Evolutionary conservation across 176 grass and related monocot genomes (phyloP).

Genomic region (Phyllostachys edulis): DNA sequence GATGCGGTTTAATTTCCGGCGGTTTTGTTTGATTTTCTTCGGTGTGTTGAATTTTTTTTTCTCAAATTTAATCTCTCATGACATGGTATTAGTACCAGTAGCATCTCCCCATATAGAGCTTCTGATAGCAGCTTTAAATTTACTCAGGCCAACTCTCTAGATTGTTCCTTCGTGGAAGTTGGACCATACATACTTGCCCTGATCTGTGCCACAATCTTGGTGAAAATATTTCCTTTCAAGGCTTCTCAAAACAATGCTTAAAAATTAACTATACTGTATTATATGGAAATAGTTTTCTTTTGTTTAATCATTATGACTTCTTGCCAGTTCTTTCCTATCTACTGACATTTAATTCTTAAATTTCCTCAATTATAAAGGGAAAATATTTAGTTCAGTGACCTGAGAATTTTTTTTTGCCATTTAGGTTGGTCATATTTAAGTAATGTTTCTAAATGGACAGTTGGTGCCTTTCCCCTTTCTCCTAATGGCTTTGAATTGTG

Average conservation of each 20-base stretch:
- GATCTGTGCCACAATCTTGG: neutral
- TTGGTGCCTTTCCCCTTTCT: constrained; percentile 27
- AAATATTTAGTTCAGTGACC: neutral
- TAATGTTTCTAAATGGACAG: constrained; percentile 11
- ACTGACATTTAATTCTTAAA: too few species aligned
- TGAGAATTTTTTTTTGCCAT: neutral
- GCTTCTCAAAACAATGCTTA: neutral
- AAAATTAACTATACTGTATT: neutral
- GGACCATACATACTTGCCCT: neutral
- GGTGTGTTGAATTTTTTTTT: too few species aligned
- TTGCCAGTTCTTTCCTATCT: neutral
- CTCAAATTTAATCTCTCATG: too few species aligned
- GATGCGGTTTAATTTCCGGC: too few species aligned
- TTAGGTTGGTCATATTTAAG: constrained; percentile 43
- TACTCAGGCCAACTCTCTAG: neutral
- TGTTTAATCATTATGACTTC: neutral
- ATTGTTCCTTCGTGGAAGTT: constrained; percentile 6
- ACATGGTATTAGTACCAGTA: too few species aligned
- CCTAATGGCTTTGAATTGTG: neutral
- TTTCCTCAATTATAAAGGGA: neutral
- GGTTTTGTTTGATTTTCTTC: too few species aligned
- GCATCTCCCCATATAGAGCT: too few species aligned
- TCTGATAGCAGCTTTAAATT: too few species aligned
- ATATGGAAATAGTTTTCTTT: neutral
- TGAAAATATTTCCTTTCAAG: neutral